Base-by-base conservation (phyloP, 208 protist species). In the Wallacemonas sp. region DNA sequence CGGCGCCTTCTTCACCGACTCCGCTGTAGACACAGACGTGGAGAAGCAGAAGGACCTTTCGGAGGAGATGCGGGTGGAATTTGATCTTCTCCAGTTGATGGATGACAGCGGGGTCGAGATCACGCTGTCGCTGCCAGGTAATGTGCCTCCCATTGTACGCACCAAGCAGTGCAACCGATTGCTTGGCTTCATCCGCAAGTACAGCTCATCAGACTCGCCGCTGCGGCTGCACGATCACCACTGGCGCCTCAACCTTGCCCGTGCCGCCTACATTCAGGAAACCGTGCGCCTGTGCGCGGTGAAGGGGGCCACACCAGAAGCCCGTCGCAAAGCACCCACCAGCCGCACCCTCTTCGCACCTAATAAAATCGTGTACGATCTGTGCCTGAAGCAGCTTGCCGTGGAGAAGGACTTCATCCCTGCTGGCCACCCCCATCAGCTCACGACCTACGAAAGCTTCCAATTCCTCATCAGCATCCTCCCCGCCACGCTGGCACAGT, bases 221-320 rank as follows among this genome's bases (percentile, higher is more conserved):
- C 70, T 86, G 59, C 76, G 73, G 1, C 68, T 86, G 41, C 68
- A 86, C 34, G 76, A 80, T 12, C 72, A 80, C 27, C 80, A 86
- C 70, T 86, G 80, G 80, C 76, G 80, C 11, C 41, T 86, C 41
- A 86, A 78, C 26, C 62, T 86, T 0, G 72, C 53, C 5, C 67
- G 80, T 24, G 69, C 70, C 8, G 80, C 80, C 1, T 85, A 81
- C 44, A 76, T 85, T 17, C 75, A 81, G 55, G 79, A 85, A 38
- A 81, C 79, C 34, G 79, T 81, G 54, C 66, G 71, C 3, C 75
- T 81, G 5, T 81, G 75, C 15, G 79, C 74, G 5, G 62, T 81
- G 26, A 79, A 77, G 27, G 75, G 79, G 2, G 67, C 74, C n/a
- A 81, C 75, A 24, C 75, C 79, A 14, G 66, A 77, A n/a, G 75